Base-by-base conservation (phyloP, 2,329 filamentous ascomycete species). In the Nemania abortiva region DNA sequence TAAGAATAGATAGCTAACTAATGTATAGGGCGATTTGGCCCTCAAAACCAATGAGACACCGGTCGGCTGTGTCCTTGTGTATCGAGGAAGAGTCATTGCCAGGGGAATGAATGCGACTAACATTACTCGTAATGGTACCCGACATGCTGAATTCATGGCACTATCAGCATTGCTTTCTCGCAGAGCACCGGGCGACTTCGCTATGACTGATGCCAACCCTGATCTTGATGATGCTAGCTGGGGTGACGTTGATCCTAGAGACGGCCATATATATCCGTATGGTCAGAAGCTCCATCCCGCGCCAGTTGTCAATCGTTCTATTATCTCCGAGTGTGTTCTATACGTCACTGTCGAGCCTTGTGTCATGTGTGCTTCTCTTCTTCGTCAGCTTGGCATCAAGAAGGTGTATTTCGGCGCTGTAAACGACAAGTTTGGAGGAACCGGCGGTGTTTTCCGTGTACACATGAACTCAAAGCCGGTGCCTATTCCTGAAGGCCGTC, bases 331-430 rank as follows among this genome's bases (percentile, higher is more conserved):
- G 72, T 87, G 87, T 74, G 92, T 90, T 10, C 88, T 99, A 60
- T 99, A 99, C 81, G 96, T 99, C 57, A 99, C 96, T 0, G 95
- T 99, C 63, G 97, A 99, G 82, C 96, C 96, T 4, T 99, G 96
- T 80, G 94, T 99, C 83, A 99, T 99, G 96, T 99, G 96, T 79
- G 96, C 96, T 13, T 97, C 94, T 6, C 89, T 97, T 62, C 87
- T 99, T 59, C 90, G 94, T 60, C 97, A 99, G 81, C 91, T 97
- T 72, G 89, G 90, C 15, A 94, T 99, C 80, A 89, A 92, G 70
- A 92, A 91, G 73, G 96, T 99, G 37, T 98, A 95, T 81, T 99
- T 96, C 80, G 97, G 96, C 4, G 97, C 95, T 68, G 89, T 92
- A 75, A 99, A 99, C 80, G 96, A 99, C 83, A 93, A 97, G 66